Base-by-base conservation (phyloP, 176 grass and related monocot species). In the Eragrostis curvula region DNA sequence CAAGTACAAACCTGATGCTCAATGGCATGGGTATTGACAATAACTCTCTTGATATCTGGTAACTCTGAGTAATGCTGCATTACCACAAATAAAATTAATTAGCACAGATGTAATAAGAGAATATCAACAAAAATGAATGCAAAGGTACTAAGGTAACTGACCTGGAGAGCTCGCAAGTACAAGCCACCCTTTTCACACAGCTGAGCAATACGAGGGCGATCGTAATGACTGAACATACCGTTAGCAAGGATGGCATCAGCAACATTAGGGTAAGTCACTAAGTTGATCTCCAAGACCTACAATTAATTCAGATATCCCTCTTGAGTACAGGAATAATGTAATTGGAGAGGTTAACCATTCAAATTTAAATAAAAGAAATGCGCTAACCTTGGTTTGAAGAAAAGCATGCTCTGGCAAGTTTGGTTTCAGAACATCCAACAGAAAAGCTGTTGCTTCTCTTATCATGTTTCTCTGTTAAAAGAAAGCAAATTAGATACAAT, bases 191-290 rank as follows among this genome's bases (percentile, higher is more conserved):
- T 99, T 93, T 99, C 96, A 83, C 96, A 99, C 51, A 99, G 69
- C 70, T 99, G 96, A 88, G 96, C 96, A 79, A 99, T 87, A 27
- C 96, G 91, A 73, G 96, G 96, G 23, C 96, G 96, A 45, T 99
- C 96, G 42, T 99, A 99, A 76, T 99, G 96, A 48, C 90, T 98
- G 68, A 98, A 98, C 95, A 98, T 98, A 48, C 92, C 95, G 84
- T 98, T 98, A 69, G 95, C 92, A 86, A 98, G 89, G 75, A 98
- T 98, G 73, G 95, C 95, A 94, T 98, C 95, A 17, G 95, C 95
- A 75, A 98, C 95, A 89, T 97, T 97, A 23, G 92, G 95, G 83
- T 97, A 97, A 66, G 92, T 97, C 57, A 97, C 95, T 81, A 97
- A 81, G 81, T 97, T 97, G 50, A 92, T 97, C 83, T 97, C 92